These are phyloP conservation scores for Arachnopeziza araneosa DNA, from an alignment of 2,329 filamentous ascomycete genomes.

Conservation along the genomic window DNA sequence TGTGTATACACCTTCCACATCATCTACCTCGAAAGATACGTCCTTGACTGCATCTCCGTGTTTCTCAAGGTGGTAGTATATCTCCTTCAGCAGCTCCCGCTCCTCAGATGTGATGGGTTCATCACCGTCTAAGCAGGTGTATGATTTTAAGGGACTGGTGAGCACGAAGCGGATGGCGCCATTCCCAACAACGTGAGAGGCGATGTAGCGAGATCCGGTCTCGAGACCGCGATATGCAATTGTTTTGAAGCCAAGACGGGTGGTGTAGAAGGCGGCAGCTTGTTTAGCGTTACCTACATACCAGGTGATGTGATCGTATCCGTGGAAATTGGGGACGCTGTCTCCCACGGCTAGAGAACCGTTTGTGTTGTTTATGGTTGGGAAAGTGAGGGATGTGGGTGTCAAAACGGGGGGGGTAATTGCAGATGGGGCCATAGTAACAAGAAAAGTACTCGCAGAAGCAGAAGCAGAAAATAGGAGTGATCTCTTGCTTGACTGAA, in stretches of 20 bases:
- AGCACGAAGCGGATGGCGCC: constrained; percentile 75
- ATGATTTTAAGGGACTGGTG: constrained; percentile 70
- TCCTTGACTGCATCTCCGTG: constrained; percentile 95
- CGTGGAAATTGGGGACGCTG: constrained; percentile 56
- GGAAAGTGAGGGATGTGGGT: constrained; percentile 30
- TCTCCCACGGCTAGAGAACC: constrained; percentile 47
- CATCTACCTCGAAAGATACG: constrained; percentile 90
- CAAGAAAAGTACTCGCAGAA: neutral
- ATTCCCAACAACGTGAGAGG: constrained; percentile 80
- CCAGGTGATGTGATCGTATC: constrained; percentile 93
- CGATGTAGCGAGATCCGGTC: constrained; percentile 74
- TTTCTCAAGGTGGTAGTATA: constrained; percentile 75
- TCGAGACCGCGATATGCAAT: constrained; percentile 85
- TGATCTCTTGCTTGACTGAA: neutral
- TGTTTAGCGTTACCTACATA: constrained; percentile 97
- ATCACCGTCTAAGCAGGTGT: constrained; percentile 46
- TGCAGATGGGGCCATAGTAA: constrained; percentile 24
- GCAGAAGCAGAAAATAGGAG: neutral
- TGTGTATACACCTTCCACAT: constrained; percentile 72
- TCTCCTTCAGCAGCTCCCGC: constrained; percentile 59
- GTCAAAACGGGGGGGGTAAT: constrained; percentile 17
- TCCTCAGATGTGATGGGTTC: constrained; percentile 61
- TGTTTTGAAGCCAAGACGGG: constrained; percentile 77
- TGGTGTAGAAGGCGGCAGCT: constrained; percentile 82
- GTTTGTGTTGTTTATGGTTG: constrained; percentile 38